Evolutionary conservation across 306 rosid species (phyloP).

Genomic region (Canavalia gladiata): DNA sequence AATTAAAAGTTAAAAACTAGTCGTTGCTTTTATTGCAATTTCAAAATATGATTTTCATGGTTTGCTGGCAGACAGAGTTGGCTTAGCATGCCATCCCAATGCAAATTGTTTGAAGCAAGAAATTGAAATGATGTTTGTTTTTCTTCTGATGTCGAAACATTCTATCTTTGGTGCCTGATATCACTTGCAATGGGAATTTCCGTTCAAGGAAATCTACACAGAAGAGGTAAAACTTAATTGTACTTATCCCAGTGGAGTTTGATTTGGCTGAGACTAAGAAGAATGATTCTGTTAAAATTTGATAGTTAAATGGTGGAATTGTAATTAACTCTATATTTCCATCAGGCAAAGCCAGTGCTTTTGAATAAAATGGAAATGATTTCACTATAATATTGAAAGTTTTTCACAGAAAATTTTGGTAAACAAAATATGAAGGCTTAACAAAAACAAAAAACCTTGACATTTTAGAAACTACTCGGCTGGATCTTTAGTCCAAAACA

Average conservation of each 20-base stretch:
- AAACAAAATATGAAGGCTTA: too few relatives aligned
- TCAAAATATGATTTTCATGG: conserved; percentile 23
- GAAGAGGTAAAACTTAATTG: conserved; percentile 65
- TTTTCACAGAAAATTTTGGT: too few relatives aligned
- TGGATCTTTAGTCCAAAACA: too few relatives aligned
- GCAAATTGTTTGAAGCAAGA: conserved; percentile 20
- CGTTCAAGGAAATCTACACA: conserved; percentile 85
- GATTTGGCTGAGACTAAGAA: background rate
- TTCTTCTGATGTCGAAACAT: conserved; percentile 51
- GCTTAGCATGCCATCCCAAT: background rate
- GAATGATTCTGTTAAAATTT: conserved; percentile 9
- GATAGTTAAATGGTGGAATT: conserved; percentile 23
- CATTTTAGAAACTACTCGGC: too few relatives aligned
- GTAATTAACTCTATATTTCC: conserved; percentile 39
- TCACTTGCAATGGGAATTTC: conserved; percentile 53
- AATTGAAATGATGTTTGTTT: conserved; percentile 23
- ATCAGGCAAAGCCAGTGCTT: conserved; percentile 93
- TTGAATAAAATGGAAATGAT: background rate
- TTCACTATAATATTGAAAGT: too few relatives aligned
- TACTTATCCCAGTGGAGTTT: conserved; percentile 14
- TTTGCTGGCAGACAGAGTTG: conserved; percentile 1
- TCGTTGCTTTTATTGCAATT: background rate
- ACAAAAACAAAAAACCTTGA: too few relatives aligned
- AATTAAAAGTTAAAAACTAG: background rate
- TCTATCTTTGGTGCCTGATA: conserved; percentile 55